Base-by-base conservation (phyloP, 495 filamentous ascomycete species). In the Aspergillus mulundensis region DNA sequence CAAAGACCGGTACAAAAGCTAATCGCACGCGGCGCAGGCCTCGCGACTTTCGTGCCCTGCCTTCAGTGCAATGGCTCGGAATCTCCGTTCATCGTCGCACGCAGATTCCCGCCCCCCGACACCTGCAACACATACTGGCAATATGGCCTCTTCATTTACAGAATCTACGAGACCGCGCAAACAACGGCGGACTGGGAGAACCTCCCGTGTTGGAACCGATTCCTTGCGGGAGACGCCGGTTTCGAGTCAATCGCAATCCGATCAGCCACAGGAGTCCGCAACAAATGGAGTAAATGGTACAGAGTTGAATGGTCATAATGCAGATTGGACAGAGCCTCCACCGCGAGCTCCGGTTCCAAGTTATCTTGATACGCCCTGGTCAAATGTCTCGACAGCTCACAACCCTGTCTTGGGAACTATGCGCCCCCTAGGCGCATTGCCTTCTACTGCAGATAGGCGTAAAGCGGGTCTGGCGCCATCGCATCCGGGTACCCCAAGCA, bases 241-340 rank as follows among this genome's bases (percentile, higher is more conserved):
- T 38, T 55, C 48, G 6, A 42, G 24, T 24, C 53, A 63, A 21
- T 58, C 59, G 53, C 55, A 50, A 20, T n/a, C 28, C 14, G 60
- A 60, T n/a, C 48, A 16, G 5, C 48, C 48, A 7, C 19, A 50
- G 16, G 48, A 50, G 32, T 10, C 19, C 20, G 12, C 20, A 25
- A 25, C 48, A 16, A 39, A 50, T 50, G 48, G 48, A n/a, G 48
- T 50, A 5, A 56, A 53, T 46, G 60, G 54, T 30, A 53, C 56
- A 18, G 58, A 63, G 14, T 5, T 50, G 42, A 7, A 16, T 32
- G 42, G 23, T 14, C 48, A 55, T 7, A 39, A 81, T 67, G 74
- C 82, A 48, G 72, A 76, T 42, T 93, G 90, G 89, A 68, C 80
- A 42, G 90, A 95, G 70, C 90, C 90, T 3, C 76, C 83, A 7